A percentile compares a stretch with the other conserved stretches of the same genome.
These are phyloP conservation scores for Xylaria intraflava DNA, from an alignment of 495 filamentous ascomycete species.

Conservation along the genomic window DNA sequence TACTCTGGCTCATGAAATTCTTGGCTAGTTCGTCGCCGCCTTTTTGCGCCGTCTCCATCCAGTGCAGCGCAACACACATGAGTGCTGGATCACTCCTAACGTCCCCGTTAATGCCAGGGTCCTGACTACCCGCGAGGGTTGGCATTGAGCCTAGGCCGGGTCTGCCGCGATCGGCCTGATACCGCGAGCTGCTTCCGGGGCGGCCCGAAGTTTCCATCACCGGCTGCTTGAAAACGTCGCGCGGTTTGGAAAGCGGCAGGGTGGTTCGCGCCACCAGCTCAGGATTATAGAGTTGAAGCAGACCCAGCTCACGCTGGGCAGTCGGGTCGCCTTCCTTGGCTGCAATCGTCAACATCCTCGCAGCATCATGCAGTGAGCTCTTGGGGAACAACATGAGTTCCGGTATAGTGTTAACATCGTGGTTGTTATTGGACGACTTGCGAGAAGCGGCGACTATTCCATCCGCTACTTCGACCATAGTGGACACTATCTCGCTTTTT, in stretches of 20 bases:
- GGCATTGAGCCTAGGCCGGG: conserved; percentile 19
- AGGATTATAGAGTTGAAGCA: conserved; percentile 89
- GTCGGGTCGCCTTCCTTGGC: conserved; percentile 89
- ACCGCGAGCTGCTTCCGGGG: conserved; percentile 26
- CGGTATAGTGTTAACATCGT: conserved; percentile 14
- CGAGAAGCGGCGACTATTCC: conserved; percentile 59
- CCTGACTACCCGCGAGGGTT: conserved; percentile 22
- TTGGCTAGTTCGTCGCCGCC: conserved; percentile 84
- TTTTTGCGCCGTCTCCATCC: conserved; percentile 88
- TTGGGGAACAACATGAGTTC: conserved; percentile 28
- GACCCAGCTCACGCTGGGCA: conserved; percentile 90
- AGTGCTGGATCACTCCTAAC: conserved; percentile 75
- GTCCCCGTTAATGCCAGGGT: conserved; percentile 38
- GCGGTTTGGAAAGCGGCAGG: conserved; percentile 73
- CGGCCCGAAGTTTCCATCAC: conserved; percentile 66
- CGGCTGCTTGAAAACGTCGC: conserved; percentile 86
- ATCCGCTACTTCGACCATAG: conserved; percentile 83
- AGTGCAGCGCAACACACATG: conserved; percentile 95
- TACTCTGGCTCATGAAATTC: conserved; percentile 70
- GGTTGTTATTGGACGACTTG: conserved; percentile 35
- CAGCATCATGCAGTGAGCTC: conserved; percentile 76
- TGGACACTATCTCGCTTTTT: conserved; percentile 82
- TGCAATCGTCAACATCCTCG: conserved; percentile 86
- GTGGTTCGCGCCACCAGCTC: conserved; percentile 80
- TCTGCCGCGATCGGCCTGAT: conserved; percentile 18